A percentile compares a stretch with the other conserved stretches of the same genome.
These are phyloP conservation scores for Orobanche coerulescens DNA, from an alignment of 257 asterid species.

Conservation along the genomic window DNA sequence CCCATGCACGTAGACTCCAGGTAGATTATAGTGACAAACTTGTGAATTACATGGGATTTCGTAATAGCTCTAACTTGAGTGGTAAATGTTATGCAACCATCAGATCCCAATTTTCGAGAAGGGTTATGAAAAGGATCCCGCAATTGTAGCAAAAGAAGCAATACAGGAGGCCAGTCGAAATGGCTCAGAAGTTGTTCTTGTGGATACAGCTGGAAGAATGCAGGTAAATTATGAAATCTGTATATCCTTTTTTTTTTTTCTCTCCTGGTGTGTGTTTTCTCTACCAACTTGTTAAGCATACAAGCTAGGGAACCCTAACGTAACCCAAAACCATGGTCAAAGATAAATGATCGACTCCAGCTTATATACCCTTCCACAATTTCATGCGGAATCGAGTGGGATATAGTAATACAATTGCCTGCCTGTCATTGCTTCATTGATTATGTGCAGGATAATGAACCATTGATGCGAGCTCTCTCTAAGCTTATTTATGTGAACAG, in stretches of 20 bases:
- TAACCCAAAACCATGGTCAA: too few relatives aligned
- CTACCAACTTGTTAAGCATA: too few relatives aligned
- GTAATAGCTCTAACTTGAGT: conserved; percentile 10
- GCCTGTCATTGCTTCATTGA: background rate
- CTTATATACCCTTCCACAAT: too few relatives aligned
- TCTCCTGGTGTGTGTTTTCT: too few relatives aligned
- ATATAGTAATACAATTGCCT: too few relatives aligned
- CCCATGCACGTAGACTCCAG: conserved; percentile 96
- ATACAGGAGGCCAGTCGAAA: conserved; percentile 77
- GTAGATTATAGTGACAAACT: conserved; percentile 26
- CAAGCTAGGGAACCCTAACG: too few relatives aligned
- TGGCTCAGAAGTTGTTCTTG: conserved; percentile 94
- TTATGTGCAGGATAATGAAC: conserved; percentile 74
- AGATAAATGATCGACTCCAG: too few relatives aligned
- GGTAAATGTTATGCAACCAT: conserved; percentile 10
- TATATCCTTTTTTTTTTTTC: too few relatives aligned
- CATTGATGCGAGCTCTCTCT: conserved; percentile 92
- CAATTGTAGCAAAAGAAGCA: conserved; percentile 92
- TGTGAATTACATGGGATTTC: background rate
- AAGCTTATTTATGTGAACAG: conserved; percentile 76
- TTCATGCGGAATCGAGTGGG: too few relatives aligned
- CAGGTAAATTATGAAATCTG: conserved; percentile 52
- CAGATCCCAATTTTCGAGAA: conserved; percentile 91
- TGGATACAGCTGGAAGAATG: conserved; percentile 97
- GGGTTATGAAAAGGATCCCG: conserved; percentile 98